phyloP scores from a whole-genome alignment of 352 stramenopile genomes.

The Pythium phragmitis region DNA sequence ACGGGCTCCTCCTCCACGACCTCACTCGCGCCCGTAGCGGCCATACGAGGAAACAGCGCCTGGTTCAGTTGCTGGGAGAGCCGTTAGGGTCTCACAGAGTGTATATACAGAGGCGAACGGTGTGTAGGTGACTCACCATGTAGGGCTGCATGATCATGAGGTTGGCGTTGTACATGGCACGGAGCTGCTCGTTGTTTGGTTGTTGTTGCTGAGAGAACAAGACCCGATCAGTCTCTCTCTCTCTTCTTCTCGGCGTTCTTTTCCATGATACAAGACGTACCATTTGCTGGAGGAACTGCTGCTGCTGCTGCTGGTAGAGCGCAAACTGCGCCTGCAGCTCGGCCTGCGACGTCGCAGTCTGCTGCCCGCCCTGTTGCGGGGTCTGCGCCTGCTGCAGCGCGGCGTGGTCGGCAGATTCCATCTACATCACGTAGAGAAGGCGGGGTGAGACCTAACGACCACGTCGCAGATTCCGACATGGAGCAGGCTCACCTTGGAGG shows the following conservation, averaged over 20 bases:
- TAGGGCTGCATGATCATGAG: conserved; percentile 84
- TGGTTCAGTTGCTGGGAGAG: conserved; percentile 43
- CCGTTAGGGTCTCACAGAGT: background rate
- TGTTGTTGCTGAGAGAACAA: conserved; percentile 44
- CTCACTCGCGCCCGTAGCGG: conserved; percentile 38
- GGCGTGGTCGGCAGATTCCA: conserved; percentile 33
- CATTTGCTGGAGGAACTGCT: conserved; percentile 82
- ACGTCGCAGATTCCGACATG: conserved; percentile 15
- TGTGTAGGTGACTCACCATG: conserved; percentile 44
- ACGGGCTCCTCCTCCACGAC: conserved; percentile 84
- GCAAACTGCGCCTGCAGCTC: conserved; percentile 53
- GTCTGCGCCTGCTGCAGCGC: conserved; percentile 23
- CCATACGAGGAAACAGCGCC: conserved; percentile 58
- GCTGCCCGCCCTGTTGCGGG: conserved; percentile 21
- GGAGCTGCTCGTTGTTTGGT: conserved; percentile 80
- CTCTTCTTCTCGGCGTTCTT: background rate
- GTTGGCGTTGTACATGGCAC: conserved; percentile 73
- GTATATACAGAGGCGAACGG: background rate
- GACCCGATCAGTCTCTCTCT: conserved; percentile 2
- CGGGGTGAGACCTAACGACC: background rate
- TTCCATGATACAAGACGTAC: conserved; percentile 26
- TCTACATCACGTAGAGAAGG: background rate
- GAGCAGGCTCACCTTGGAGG: conserved; percentile 1
- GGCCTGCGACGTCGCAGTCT: conserved; percentile 19
- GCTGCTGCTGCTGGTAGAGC: conserved; percentile 75